A percentile compares a stretch with the other conserved stretches of the same genome.
Conservation (phyloP, 208 protist genomes). For the Leishmania guyanensis region DNA sequence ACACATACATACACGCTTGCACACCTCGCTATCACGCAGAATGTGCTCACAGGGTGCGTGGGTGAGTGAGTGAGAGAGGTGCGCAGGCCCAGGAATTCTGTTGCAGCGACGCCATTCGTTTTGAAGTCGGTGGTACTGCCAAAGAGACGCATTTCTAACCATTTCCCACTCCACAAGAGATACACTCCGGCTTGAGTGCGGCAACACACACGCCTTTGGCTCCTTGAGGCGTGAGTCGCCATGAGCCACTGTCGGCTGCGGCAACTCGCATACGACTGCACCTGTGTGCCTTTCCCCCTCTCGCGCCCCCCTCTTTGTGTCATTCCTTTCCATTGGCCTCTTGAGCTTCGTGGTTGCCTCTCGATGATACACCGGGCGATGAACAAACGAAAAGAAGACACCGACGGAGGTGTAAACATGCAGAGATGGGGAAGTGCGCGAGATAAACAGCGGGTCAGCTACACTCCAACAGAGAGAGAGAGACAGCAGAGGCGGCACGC, state of each 20-base stretch:
- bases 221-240: background rate
- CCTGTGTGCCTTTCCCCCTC: background rate
- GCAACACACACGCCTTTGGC: background rate
- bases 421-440: background rate
- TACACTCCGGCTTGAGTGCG: background rate
- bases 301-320: too few species aligned
- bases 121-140: background rate
- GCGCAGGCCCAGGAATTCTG: too few species aligned
- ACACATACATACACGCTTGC: conserved; percentile 1
- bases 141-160: background rate
- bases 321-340: background rate
- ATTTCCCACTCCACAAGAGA: background rate
- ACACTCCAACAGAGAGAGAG: background rate
- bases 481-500: background rate
- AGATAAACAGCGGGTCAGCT: background rate
- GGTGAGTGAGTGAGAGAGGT: background rate
- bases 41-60: background rate
- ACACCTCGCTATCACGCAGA: background rate
- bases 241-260: background rate
- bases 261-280: background rate
- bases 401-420: background rate
- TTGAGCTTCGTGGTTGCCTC: background rate
- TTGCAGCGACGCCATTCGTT: too few species aligned
- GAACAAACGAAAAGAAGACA: background rate
- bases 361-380: background rate